Base-by-base conservation (phyloP, 2,329 filamentous ascomycete species). In the Pseudogymnoascus sp. region DNA sequence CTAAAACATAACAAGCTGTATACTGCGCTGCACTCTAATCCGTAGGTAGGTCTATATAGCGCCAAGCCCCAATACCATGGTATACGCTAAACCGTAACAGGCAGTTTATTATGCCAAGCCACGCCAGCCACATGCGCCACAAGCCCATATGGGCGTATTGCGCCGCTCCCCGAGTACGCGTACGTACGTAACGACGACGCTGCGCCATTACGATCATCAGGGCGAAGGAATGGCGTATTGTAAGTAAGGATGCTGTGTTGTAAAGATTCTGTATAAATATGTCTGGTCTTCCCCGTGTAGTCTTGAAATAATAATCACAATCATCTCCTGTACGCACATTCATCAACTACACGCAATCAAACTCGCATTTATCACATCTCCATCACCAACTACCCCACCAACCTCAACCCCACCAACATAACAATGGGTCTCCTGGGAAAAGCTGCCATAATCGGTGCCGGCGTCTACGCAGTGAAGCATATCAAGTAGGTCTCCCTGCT, bases 381-480 rank as follows among this genome's bases (percentile, higher is more conserved):
- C 17, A 25, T 17, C 12, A 38, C 39, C n/a, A 31, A 51, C 41
- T 25, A 44, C 41, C 10, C 41, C 41, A 13, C 41, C 17, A 44
- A 21, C 27, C n/a, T 31, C 27, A 33, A 10, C 13, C 27, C 44
- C 8, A 27, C 41, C 21, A 21, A 25, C n/a, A 25, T 21, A 44
- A 31, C n/a, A 51, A 51, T 51, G 44, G 44, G 44, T 17, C 13
- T 51, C 8, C n/a, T 51, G 4, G 9, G 5, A 2, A 51, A 51
- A 33, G 44, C 44, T 2, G 44, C 44, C 9, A 1, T 51, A 1
- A 51, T 51, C 27, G 44, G 44, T n/a, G 44, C 44, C n/a, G 44
- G 44, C 8, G n/a, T 51, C 44, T 51, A 51, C n/a, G 44, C 44
- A 31, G 44, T 51, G 31, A 51, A 51, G 44, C 44, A 51, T 9